phyloP scores from a whole-genome alignment of 495 filamentous ascomycete species.

The Chaetomium fimeti region DNA sequence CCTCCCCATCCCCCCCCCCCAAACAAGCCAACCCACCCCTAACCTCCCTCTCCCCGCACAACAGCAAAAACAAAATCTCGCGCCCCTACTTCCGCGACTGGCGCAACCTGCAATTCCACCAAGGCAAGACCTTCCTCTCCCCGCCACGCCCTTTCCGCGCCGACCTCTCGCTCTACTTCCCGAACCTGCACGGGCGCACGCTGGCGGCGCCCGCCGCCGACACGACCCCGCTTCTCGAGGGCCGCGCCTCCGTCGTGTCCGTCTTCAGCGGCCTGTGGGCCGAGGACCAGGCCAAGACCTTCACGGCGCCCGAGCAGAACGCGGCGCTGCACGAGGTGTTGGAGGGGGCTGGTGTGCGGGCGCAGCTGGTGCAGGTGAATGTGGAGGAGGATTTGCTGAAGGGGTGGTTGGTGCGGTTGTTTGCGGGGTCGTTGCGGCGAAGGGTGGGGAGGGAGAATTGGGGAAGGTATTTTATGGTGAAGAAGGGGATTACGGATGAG shows the following conservation, averaged over 20 bases:
- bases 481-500: conserved; percentile 67
- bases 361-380: conserved; percentile 81
- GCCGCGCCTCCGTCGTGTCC: conserved; percentile 71
- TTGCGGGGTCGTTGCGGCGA: conserved; percentile 60
- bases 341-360: conserved; percentile 42
- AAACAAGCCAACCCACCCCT: background rate
- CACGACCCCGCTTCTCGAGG: conserved; percentile 69
- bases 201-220: conserved; percentile 54
- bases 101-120: conserved; percentile 72
- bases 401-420: conserved; percentile 68
- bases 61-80: conserved; percentile 58
- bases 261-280: conserved; percentile 84
- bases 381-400: conserved; percentile 78
- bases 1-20: background rate
- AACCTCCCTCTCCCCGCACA: background rate
- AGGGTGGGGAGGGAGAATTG: conserved; percentile 60
- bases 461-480: conserved; percentile 78
- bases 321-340: conserved; percentile 59
- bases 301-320: conserved; percentile 62
- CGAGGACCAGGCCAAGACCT: conserved; percentile 72
- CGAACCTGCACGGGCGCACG: conserved; percentile 80
- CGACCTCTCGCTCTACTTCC: conserved; percentile 83
- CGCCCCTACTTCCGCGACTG: conserved; percentile 94
- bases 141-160: conserved; percentile 71
- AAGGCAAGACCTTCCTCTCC: conserved; percentile 86